Evolutionary conservation across 306 rosid genomes (phyloP), one percentile per base, ranked within the genome.

Genomic region (Castanea crenata): DNA sequence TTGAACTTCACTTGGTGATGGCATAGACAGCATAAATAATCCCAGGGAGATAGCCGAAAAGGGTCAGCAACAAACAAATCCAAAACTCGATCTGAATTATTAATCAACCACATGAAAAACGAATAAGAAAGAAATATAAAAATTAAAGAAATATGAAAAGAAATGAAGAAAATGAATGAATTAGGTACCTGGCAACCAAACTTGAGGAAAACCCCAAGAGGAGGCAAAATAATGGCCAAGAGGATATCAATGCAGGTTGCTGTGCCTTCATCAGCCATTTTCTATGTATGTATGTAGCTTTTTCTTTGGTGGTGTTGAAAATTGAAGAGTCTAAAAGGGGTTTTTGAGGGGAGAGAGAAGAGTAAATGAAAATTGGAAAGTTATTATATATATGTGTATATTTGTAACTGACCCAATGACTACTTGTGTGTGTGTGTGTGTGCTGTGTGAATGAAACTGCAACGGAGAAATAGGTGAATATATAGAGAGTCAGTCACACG

Each of bases 201-300:
- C 85, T 87, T 93, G 89, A 93, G 93, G 84, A 93, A 93, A 71
- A 93, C 98, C 3, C 98, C 98, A 6, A 93, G 94, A 78, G 98
- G 98, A 52, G 98, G 98, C 75, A 93, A 81, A 56, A 93, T 44
- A 85, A 93, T 90, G 74, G 98, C 98, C 11, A 93, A 31, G 23
- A 93, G 10, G 76, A 93, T 91, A 78, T 93, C 98, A 31, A 93
- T 6, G 85, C 85, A 93, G 82, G 32, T 91, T 0, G 77, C 76
- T 6, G 88, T 87, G 51, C 94, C 86, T 23, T 55, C 71, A 0
- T 86, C 74, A 86, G 88, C 76, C 91, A 88, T 78, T 55, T 21
- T 18, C 41, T 34, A 34, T 6, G 41, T 34, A 34, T 27, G 31
- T 27, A 29, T 34, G 38, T 34, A 54, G 78, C 54, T 27, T 69